A percentile compares a stretch with the other conserved stretches of the same genome.
These are phyloP conservation scores for Eimeria tenella DNA, from an alignment of 169 alveolate species.

Conservation along the genomic window DNA sequence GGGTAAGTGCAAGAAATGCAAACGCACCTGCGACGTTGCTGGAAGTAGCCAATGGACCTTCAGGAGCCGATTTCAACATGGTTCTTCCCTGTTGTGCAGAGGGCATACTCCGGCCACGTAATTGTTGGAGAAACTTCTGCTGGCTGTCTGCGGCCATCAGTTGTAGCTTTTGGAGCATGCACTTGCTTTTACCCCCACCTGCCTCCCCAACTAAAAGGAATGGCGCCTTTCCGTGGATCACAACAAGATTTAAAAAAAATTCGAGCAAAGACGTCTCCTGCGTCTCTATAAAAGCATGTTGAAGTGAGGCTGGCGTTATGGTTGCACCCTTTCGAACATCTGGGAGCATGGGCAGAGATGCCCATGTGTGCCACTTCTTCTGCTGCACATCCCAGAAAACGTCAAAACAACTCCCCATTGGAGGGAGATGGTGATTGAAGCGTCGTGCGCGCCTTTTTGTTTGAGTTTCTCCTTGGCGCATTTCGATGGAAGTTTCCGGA, in stretches of 20 bases:
- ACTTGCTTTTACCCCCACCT: slow-evolving; percentile 69
- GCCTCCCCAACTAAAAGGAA: slow-evolving; percentile 62
- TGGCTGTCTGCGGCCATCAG: slow-evolving; percentile 52
- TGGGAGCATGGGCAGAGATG: slow-evolving; percentile 62
- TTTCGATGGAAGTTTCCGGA: background rate
- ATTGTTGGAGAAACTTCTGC: slow-evolving; percentile 20
- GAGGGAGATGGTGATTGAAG: slow-evolving; percentile 51
- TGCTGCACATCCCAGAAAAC: slow-evolving; percentile 68
- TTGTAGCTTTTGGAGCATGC: slow-evolving; percentile 41
- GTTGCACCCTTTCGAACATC: slow-evolving; percentile 60
- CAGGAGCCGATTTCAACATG: background rate
- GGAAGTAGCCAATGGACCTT: background rate
- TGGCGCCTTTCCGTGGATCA: background rate
- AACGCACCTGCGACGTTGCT: slow-evolving; percentile 28
- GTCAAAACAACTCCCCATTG: slow-evolving; percentile 65
- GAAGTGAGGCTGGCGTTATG: slow-evolving; percentile 9
- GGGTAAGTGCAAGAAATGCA: slow-evolving; percentile 85
- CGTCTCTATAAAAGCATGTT: slow-evolving; percentile 38
- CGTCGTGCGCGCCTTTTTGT: background rate
- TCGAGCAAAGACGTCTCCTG: slow-evolving; percentile 52
- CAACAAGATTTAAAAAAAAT: slow-evolving; percentile 1
- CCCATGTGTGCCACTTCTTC: slow-evolving; percentile 61
- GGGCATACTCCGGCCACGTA: slow-evolving; percentile 3
- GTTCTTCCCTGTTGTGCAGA: slow-evolving; percentile 1
- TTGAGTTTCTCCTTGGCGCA: background rate